These are phyloP conservation scores for Candida koratica DNA, from an alignment of 805 yeast species.

Conservation along the genomic window DNA sequence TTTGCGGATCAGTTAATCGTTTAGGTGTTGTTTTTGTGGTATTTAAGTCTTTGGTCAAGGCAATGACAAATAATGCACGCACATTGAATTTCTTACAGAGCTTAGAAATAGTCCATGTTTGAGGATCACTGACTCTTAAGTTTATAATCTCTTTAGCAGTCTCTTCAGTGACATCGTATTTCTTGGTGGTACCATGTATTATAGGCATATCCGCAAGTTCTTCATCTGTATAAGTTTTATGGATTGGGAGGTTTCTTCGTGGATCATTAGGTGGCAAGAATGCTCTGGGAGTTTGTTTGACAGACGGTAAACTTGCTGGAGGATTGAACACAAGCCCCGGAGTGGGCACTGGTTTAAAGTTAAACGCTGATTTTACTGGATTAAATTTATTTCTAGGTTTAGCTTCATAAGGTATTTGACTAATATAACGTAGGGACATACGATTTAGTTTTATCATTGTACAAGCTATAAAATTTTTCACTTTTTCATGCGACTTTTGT, in stretches of 20 bases:
- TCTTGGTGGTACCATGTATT: constrained; percentile 35
- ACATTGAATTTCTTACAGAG: constrained; percentile 60
- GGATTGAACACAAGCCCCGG: constrained; percentile 63
- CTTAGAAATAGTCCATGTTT: constrained; percentile 56
- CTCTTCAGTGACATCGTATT: constrained; percentile 55
- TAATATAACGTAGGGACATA: constrained; percentile 8
- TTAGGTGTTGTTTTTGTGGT: constrained; percentile 13
- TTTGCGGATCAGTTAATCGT: constrained; percentile 9
- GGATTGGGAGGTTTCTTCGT: constrained; percentile 38
- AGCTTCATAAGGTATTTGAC: constrained; percentile 29
- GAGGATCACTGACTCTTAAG: constrained; percentile 57
- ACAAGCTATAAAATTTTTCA: constrained; percentile 7
- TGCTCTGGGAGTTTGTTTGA: constrained; percentile 61
- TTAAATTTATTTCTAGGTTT: constrained; percentile 55
- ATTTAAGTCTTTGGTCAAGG: constrained; percentile 29
- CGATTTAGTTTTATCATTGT: constrained; percentile 1
- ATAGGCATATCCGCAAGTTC: constrained; percentile 40
- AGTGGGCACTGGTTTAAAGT: constrained; percentile 50
- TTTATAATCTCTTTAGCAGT: constrained; percentile 54
- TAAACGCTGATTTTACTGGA: constrained; percentile 59
- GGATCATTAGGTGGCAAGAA: constrained; percentile 64
- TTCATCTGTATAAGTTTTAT: constrained; percentile 28
- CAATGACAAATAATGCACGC: constrained; percentile 24
- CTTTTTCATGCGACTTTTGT: constrained; percentile 4
- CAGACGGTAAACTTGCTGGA: constrained; percentile 48